Base-by-base conservation (phyloP, 148 eudicot genomes). In the Rhododendron ferrugineum region DNA sequence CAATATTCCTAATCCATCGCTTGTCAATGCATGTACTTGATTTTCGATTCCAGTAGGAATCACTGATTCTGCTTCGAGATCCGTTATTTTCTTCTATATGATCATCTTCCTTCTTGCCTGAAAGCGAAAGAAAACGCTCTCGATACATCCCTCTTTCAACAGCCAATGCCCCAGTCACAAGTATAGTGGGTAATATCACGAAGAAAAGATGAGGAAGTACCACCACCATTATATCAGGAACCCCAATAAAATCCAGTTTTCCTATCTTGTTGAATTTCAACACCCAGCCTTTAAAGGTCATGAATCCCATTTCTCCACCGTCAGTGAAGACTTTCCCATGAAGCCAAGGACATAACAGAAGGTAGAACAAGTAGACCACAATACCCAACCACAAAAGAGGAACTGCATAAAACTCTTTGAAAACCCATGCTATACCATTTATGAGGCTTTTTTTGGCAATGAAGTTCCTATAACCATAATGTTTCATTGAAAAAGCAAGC, bases 271-370 rank as follows among this genome's bases (percentile, higher is more conserved):
- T 83, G 68, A 79, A 86, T 54, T 90, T 89, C 85, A 89, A 60
- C 37, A 88, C 97, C 99, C 98, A 96, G 14, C 99, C 99, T 84
- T 86, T 94, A 88, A 92, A 93, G 85, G 98, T 96, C 96, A 96
- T 92, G 90, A 91, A 96, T 79, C 90, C 91, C 83, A 89, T 85
- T 88, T 89, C 92, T 56, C 84, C 91, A 54, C 90, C 95, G 78
- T 90, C 95, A 20, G 96, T 93, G 85, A 89, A 93, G 85, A 94
- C 88, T 68, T 88, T 85, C 44, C 99, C 99, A 37, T 87, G 85
- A 79, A 95, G 86, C 99, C 98, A 96, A 83, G 99, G 99, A 87
- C 88, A 93, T 56, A 92, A 87, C 50, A 94, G 15, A 84, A 96
- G 99, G 90, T 93, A 93, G 76, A 93, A 89, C 56, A 95, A 66